Evolutionary conservation across 108 stramenopile species (phyloP), one percentile per base, ranked within the genome.

Genomic region (Schizochytrium sp.): DNA sequence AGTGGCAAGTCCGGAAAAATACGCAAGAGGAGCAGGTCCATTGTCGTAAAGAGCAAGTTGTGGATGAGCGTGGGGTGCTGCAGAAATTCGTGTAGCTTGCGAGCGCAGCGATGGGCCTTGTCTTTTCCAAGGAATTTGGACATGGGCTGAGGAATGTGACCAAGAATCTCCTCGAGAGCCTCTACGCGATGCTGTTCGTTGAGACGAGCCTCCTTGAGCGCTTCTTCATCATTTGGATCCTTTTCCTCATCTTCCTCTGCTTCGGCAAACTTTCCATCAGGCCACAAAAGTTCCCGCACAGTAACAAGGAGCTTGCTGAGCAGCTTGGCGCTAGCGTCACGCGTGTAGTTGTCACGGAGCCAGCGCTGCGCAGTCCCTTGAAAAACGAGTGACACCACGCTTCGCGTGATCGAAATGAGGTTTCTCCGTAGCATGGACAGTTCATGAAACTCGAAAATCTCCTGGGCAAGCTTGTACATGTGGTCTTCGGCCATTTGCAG

Each of bases 391-490:
- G 76, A 83, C 2, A 83, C 76, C 45, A 83, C 51, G 51, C 51
- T 83, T 18, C 76, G 45, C 5, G 51, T 53, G 18, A 83, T 53
- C 12, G 76, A 83, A 45, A 83, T 83, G 12, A 83, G 76, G 3
- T 83, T 83, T 23, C 76, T 21, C 23, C 76, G 45, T 12, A 83
- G 48, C 19, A 83, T 47, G 6, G 48, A 47, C 8, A 83, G 76
- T 45, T 83, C 76, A 23, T 83, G 76, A 45, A 83, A 83, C 76
- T 83, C 76, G 4, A 83, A 83, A 53, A 83, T 83, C 51, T 83
- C 76, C 76, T 83, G 76, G 19, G 76, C 76, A 3, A 83, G 76
- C 76, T 83, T 83, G 28, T 53, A 83, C 51, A 83, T 47, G 76
- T 83, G 76, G 12, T 53, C 76, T 53, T 83, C 76, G n/a, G 76